These are phyloP conservation scores for Cytospora piceicola DNA, from an alignment of 2,329 filamentous ascomycete species.

Conservation along the genomic window DNA sequence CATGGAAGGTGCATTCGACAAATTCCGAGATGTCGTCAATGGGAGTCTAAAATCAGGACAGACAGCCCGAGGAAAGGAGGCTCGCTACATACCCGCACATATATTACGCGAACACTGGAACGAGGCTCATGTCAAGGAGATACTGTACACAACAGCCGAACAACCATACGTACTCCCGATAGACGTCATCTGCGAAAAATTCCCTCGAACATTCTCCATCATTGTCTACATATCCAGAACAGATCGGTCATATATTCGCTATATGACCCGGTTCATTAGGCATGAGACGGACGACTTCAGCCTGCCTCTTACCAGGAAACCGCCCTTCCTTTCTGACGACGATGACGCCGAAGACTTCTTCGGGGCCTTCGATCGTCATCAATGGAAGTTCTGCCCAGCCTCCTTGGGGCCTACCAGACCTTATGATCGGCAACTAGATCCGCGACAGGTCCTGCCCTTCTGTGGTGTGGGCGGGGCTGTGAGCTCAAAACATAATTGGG, in stretches of 20 bases:
- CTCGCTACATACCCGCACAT: background rate
- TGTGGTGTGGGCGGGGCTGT: too few species aligned
- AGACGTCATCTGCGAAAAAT: background rate
- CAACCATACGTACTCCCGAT: background rate
- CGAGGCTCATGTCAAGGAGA: background rate
- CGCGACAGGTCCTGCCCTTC: conserved; percentile 3
- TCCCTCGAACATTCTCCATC: conserved; percentile 4
- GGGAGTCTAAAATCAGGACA: background rate
- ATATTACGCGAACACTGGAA: background rate
- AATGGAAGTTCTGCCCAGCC: conserved; percentile 9
- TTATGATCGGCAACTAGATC: background rate
- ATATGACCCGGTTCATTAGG: background rate
- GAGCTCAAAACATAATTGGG: too few species aligned
- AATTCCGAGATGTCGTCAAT: background rate
- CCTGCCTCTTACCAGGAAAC: conserved; percentile 2
- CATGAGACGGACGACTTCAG: background rate
- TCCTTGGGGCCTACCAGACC: background rate
- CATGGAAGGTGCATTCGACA: too few species aligned
- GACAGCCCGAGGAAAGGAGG: background rate
- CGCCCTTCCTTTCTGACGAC: background rate
- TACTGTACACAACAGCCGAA: background rate
- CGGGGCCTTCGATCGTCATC: background rate
- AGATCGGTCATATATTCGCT: background rate
- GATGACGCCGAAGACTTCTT: background rate
- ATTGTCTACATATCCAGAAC: conserved; percentile 2